Evolutionary conservation across 2,329 filamentous ascomycete genomes (phyloP).

Genomic region (Albifimbria verrucaria): DNA sequence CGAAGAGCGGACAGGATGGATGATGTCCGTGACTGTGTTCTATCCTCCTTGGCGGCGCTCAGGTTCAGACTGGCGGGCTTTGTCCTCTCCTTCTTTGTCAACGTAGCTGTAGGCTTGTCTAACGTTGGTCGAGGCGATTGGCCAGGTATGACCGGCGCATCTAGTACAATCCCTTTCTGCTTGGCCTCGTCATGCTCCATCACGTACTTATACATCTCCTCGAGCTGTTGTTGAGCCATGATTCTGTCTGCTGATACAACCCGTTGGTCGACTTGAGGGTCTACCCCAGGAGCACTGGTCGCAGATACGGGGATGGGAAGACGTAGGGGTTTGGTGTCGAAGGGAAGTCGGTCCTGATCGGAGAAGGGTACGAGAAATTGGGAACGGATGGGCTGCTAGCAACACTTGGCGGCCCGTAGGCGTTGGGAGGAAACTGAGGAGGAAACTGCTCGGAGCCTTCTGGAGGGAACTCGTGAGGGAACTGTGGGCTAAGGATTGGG

Average conservation of each 20-base stretch:
- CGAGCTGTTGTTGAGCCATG: slow-evolving; percentile 78
- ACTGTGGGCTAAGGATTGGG: slow-evolving; percentile 18
- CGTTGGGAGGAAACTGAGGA: not conserved
- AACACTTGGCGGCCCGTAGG: slow-evolving; percentile 8
- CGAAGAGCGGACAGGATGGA: slow-evolving; percentile 60
- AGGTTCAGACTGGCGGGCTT: slow-evolving; percentile 52
- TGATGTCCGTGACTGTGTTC: slow-evolving; percentile 53
- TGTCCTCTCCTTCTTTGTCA: slow-evolving; percentile 42
- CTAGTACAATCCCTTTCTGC: slow-evolving; percentile 49
- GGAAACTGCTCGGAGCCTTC: slow-evolving; percentile 2
- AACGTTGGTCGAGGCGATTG: slow-evolving; percentile 22
- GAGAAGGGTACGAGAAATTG: slow-evolving; percentile 51
- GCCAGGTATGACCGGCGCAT: slow-evolving; percentile 33
- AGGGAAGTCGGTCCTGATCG: slow-evolving; percentile 30
- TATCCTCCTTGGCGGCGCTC: slow-evolving; percentile 38
- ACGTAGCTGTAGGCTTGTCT: slow-evolving; percentile 22
- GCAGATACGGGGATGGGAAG: slow-evolving; percentile 43
- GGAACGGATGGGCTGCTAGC: slow-evolving; percentile 26
- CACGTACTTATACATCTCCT: slow-evolving; percentile 86
- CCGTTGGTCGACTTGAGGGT: slow-evolving; percentile 71
- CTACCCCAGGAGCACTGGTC: slow-evolving; percentile 51
- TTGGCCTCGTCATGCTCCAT: slow-evolving; percentile 81
- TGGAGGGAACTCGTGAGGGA: slow-evolving; percentile 12
- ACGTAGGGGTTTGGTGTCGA: slow-evolving; percentile 36
- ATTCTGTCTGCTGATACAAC: slow-evolving; percentile 72